Evolutionary conservation across 2,329 filamentous ascomycete species (phyloP).

Genomic region (Cercospora zeina): DNA sequence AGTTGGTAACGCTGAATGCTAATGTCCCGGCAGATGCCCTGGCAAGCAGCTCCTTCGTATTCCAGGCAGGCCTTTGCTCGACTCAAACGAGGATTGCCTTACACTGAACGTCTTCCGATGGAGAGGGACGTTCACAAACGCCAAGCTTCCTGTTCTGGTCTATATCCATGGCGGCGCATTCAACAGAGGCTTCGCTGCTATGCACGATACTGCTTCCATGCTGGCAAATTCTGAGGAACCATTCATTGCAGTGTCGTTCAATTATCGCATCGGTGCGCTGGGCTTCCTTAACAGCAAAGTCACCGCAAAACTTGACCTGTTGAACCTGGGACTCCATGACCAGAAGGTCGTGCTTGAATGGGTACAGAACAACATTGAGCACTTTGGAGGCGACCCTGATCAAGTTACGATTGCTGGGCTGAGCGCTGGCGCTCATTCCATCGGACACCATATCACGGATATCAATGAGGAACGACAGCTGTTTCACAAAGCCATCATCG

Average conservation of each 20-base stretch:
- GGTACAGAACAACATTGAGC: slow-evolving; percentile 44
- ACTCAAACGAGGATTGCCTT: slow-evolving; percentile 56
- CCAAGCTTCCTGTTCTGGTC: slow-evolving; percentile 56
- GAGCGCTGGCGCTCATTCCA: slow-evolving; percentile 64
- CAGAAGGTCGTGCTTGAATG: slow-evolving; percentile 48
- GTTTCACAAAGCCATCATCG: slow-evolving; percentile 51
- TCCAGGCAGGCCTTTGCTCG: slow-evolving; percentile 30
- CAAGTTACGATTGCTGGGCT: slow-evolving; percentile 40
- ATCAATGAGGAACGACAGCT: slow-evolving; percentile 42
- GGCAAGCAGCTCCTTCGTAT: slow-evolving; percentile 34
- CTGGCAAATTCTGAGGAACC: slow-evolving; percentile 54
- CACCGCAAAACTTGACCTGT: slow-evolving; percentile 54
- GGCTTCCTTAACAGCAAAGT: slow-evolving; percentile 64
- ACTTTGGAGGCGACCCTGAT: slow-evolving; percentile 42
- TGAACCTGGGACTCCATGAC: slow-evolving; percentile 48
- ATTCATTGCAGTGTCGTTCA: slow-evolving; percentile 59
- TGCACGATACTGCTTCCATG: slow-evolving; percentile 56
- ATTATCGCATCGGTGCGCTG: slow-evolving; percentile 65
- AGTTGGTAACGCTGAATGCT: slow-evolving; percentile 24
- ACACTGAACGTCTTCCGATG: slow-evolving; percentile 60
- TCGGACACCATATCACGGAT: slow-evolving; percentile 67
- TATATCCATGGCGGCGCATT: slow-evolving; percentile 67
- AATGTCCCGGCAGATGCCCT: slow-evolving; percentile 29
- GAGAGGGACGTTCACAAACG: slow-evolving; percentile 37
- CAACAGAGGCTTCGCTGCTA: slow-evolving; percentile 49